Evolutionary conservation across 352 stramenopile genomes (phyloP).

Genomic region (Phytophthora macrochlamydospora): DNA sequence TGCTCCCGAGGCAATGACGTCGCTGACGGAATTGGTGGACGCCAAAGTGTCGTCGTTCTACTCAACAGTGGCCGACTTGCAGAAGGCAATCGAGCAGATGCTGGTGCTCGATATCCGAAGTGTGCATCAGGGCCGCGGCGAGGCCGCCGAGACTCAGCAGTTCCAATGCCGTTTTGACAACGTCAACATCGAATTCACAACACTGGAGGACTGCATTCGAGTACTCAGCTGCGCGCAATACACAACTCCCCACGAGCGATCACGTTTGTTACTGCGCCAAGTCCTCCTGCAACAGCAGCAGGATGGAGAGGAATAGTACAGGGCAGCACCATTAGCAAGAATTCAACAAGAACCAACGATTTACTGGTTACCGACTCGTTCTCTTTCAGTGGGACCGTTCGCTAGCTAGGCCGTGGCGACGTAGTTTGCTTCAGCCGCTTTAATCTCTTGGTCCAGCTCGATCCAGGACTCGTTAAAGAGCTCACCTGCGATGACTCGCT

Average conservation of each 20-base stretch:
- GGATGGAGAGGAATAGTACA: conserved; percentile 19
- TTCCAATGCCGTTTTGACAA: conserved; percentile 83
- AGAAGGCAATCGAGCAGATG: conserved; percentile 77
- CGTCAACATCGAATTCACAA: conserved; percentile 78
- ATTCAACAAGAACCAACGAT: conserved; percentile 12
- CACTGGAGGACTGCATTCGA: conserved; percentile 66
- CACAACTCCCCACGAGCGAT: conserved; percentile 32
- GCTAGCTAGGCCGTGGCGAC: conserved; percentile 8
- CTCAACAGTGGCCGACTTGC: conserved; percentile 51
- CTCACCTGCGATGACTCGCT: conserved; percentile 96
- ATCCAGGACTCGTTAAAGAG: conserved; percentile 99
- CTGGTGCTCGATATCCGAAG: conserved; percentile 85
- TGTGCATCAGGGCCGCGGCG: conserved; percentile 76
- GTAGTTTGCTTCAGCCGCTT: conserved; percentile 57
- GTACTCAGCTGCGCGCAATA: conserved; percentile 56
- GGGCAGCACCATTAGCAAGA: conserved; percentile 8
- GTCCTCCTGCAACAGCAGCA: conserved; percentile 28
- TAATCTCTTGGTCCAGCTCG: conserved; percentile 98
- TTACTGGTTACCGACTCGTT: too few relatives aligned
- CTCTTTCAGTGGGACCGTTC: too few relatives aligned
- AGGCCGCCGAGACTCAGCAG: conserved; percentile 52
- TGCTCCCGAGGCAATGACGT: conserved; percentile 37
- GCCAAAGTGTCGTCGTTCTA: conserved; percentile 70
- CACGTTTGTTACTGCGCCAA: conserved; percentile 26
- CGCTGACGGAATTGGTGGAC: conserved; percentile 47